Evolutionary conservation across 73 alveolate species (phyloP), one percentile per base, ranked within the genome.

Genomic region (Paramecium tetraurelia): DNA sequence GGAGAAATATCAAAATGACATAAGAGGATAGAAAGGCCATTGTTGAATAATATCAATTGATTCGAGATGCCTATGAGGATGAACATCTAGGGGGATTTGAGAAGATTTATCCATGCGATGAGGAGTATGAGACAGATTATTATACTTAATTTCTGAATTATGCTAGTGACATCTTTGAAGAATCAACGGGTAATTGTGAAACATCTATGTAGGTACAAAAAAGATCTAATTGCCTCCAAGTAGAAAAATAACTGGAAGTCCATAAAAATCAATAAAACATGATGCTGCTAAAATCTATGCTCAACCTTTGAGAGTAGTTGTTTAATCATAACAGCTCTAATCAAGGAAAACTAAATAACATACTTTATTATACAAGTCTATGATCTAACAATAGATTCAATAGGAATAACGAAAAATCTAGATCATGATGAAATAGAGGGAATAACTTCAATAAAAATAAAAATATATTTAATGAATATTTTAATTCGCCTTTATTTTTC

Each of bases 61-160:
- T 38, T 21, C 36, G 96, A 92, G 94, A 93, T 71, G 92, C 58
- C 1, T 93, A 85, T 84, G 96, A 93, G 40, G 93, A 93, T 48
- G 58, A 75, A 7, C 93, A 92, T 44, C 58, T 89, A 1, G 96
- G 96, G 40, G 96, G 96, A 21, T 93, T 80, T 24, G 88, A 92
- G 44, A 69, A 85, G 53, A 89, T 93, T 33, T 93, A 76, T 58
- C 95, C 95, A 31, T 35, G 72, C 16, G 95, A 92, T 46, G 93
- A 92, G 36, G 93, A 92, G 20, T 77, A 89, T 89, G 94, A 89
- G 76, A 83, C 86, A 18, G 94, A 89, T 24, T 46, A 89, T 16
- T 89, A 70, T 71, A 24, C 44, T 7, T 41, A 89, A 14, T 89
- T 46, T 72, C 18, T 89, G n/a, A 10, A 10, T 3, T 89, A 89